Evolutionary conservation across 371 early-diverging fungal genomes (phyloP).

Genomic region (Rhizopus stolonifer): DNA sequence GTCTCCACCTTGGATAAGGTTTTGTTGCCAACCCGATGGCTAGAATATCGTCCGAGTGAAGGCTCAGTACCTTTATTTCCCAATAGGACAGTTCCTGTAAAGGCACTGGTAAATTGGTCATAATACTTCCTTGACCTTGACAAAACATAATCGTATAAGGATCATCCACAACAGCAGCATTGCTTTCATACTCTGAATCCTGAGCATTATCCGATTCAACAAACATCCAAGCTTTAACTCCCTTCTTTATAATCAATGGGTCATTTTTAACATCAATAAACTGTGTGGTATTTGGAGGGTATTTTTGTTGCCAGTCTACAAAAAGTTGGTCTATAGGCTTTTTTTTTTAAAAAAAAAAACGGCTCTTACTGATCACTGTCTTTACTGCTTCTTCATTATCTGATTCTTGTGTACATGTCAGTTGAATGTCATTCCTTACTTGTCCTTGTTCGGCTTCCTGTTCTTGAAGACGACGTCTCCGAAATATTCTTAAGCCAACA

Average conservation of each 20-base stretch:
- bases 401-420: too few relatives aligned
- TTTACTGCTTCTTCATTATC: background rate
- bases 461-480: background rate
- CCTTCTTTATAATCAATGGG: slow-evolving; percentile 28
- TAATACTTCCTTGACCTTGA: slow-evolving; percentile 70
- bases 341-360: background rate
- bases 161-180: slow-evolving; percentile 68
- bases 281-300: slow-evolving; percentile 28
- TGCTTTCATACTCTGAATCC: slow-evolving; percentile 45
- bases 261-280: slow-evolving; percentile 26
- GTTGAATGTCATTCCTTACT: background rate
- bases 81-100: slow-evolving; percentile 66
- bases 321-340: background rate
- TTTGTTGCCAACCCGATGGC: slow-evolving; percentile 65
- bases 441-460: background rate
- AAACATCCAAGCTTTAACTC: slow-evolving; percentile 39
- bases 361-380: background rate
- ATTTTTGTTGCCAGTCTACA: slow-evolving; percentile 38
- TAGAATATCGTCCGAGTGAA: slow-evolving; percentile 30
- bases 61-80: slow-evolving; percentile 66
- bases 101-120: slow-evolving; percentile 76
- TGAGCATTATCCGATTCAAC: slow-evolving; percentile 25
- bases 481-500: background rate
- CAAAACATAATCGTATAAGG: slow-evolving; percentile 65
- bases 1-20: slow-evolving; percentile 60